A percentile compares a stretch with the other conserved stretches of the same genome.
Conservation (phyloP, 176 grass and related monocot genomes). For the Carex pumila region DNA sequence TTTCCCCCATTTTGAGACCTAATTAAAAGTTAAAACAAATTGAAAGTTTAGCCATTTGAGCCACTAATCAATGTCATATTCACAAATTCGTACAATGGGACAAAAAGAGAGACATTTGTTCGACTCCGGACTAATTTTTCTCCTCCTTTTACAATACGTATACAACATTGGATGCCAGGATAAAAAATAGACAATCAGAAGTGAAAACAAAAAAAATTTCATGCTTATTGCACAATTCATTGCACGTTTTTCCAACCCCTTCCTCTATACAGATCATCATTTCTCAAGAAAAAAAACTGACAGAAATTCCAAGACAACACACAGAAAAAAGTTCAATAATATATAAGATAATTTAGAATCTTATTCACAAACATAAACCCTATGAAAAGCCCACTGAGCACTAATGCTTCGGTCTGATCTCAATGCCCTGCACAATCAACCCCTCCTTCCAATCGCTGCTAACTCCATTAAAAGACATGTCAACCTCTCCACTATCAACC, state of each 20-base stretch:
- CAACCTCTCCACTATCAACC: conserved; percentile 22
- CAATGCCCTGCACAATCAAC: conserved; percentile 61
- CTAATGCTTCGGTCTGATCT: conserved; percentile 43
- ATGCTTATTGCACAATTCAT: neutral
- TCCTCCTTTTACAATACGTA: neutral
- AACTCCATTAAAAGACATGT: conserved; percentile 33
- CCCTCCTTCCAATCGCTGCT: conserved; percentile 47
- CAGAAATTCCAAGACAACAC: neutral
- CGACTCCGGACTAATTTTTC: neutral
- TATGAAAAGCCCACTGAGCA: neutral
- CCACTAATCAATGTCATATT: neutral
- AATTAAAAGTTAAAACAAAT: neutral
- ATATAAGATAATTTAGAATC: neutral
- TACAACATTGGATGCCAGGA: neutral
- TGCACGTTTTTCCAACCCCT: neutral
- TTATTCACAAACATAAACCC: neutral
- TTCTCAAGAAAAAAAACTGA: neutral
- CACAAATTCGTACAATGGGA: neutral
- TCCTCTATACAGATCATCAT: neutral
- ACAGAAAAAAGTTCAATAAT: neutral
- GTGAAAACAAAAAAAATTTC: neutral
- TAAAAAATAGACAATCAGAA: neutral
- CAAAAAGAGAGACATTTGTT: neutral
- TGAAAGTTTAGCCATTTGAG: neutral
- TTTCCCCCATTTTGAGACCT: too few species aligned